Percentiles rank a stretch among this genome's conserved stretches.
Conservation (phyloP, 306 rosid species). For the Vicia villosa region DNA sequence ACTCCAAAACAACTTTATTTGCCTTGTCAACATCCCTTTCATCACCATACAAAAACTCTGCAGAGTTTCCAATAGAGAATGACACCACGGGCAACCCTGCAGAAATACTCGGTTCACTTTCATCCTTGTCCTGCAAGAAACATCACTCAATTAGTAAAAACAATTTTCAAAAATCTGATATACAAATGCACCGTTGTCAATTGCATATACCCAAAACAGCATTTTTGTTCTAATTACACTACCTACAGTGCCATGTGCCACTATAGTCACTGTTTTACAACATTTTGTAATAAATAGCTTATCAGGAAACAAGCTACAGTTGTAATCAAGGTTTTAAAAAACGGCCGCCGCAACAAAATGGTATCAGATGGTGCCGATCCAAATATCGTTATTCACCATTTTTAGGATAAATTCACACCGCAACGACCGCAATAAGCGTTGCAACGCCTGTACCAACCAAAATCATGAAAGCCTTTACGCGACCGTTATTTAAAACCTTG, state of each 20-base stretch:
- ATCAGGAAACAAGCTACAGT: neutral
- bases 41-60: slow-evolving; percentile 63
- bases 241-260: neutral
- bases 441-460: too few relatives aligned
- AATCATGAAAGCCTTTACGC: too few relatives aligned
- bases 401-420: too few relatives aligned
- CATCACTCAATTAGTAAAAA: neutral
- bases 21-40: slow-evolving; percentile 51
- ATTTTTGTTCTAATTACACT: neutral
- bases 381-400: too few relatives aligned
- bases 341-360: too few relatives aligned
- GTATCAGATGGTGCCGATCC: too few relatives aligned
- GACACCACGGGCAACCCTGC: slow-evolving; percentile 69
- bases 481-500: too few relatives aligned
- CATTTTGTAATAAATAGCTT: neutral
- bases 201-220: neutral
- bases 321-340: too few relatives aligned
- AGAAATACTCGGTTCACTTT: slow-evolving; percentile 52
- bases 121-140: slow-evolving; percentile 70
- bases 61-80: slow-evolving; percentile 83
- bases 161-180: neutral
- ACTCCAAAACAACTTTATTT: slow-evolving; percentile 45
- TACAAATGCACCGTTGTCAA: neutral
- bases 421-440: too few relatives aligned
- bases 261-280: neutral